Conservation (phyloP, 257 asterid species). For the Gentiana macrophylla region DNA sequence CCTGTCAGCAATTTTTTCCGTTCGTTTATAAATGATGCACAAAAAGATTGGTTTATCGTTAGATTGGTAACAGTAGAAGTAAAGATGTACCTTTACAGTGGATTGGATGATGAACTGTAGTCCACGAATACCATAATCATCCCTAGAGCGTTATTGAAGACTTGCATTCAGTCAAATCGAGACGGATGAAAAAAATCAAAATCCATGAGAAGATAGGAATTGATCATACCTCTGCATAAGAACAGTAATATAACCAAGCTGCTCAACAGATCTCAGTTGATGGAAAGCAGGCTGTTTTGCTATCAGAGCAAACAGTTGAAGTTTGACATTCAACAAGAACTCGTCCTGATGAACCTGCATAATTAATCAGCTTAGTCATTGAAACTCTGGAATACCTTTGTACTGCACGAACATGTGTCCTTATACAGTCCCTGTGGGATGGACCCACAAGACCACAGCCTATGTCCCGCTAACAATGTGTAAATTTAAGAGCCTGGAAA, state of each 20-base stretch:
- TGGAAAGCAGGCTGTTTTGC: slow-evolving; percentile 97
- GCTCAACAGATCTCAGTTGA: slow-evolving; percentile 99
- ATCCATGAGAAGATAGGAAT: background rate
- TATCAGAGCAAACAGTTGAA: slow-evolving; percentile 77
- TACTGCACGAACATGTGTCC: too few species aligned
- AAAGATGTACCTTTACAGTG: slow-evolving; percentile 50
- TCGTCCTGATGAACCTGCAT: slow-evolving; percentile 92
- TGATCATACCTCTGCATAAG: slow-evolving; percentile 69
- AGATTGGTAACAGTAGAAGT: slow-evolving; percentile 1
- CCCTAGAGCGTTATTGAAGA: slow-evolving; percentile 29
- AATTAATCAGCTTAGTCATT: background rate
- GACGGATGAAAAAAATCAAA: background rate
- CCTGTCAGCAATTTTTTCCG: slow-evolving; percentile 40
- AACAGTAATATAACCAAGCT: slow-evolving; percentile 91
- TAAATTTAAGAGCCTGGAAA: too few species aligned
- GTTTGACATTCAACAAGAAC: slow-evolving; percentile 61
- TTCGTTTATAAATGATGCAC: slow-evolving; percentile 5
- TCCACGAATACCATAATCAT: slow-evolving; percentile 85
- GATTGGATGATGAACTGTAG: slow-evolving; percentile 92
- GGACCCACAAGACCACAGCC: too few species aligned
- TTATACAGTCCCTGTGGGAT: too few species aligned
- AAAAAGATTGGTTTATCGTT: slow-evolving; percentile 6
- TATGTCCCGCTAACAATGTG: too few species aligned
- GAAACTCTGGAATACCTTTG: too few species aligned
- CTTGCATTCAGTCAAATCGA: slow-evolving; percentile 1